Conservation (phyloP, 2,329 filamentous ascomycete species). For the Sporothrix variecibatus region DNA sequence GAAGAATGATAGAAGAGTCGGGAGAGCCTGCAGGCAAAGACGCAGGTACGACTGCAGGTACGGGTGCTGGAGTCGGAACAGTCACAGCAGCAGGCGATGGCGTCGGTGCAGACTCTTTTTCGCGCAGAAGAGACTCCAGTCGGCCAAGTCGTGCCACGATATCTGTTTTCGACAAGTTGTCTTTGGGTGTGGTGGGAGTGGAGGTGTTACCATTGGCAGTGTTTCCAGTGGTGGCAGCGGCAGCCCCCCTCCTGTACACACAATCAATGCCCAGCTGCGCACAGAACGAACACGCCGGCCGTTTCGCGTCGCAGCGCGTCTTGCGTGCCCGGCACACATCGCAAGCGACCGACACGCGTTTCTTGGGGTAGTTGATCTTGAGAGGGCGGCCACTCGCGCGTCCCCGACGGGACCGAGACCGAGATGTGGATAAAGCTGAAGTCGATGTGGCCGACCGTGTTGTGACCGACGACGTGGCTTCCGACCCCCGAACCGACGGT, state of each 20-base stretch:
- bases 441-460: not conserved
- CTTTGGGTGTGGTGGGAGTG: not conserved
- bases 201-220: not conserved
- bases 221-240: not conserved
- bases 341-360: conserved; percentile 32
- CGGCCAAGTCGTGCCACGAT: conserved; percentile 12
- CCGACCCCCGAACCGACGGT: not conserved
- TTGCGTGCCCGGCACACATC: conserved; percentile 32
- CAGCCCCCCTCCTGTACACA: conserved; percentile 25
- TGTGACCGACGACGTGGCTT: no score
- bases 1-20: not conserved
- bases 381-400: not conserved
- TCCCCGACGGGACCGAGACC: not conserved
- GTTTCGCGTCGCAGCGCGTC: conserved; percentile 30
- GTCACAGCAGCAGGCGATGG: not conserved
- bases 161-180: not conserved
- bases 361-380: conserved; percentile 32
- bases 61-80: not conserved
- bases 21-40: not conserved
- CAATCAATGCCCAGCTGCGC: conserved; percentile 27
- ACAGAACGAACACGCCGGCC: conserved; percentile 32
- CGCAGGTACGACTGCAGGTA: not conserved
- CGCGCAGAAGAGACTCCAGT: conserved; percentile 3
- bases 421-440: not conserved
- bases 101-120: not conserved